phyloP scores from a whole-genome alignment of 345 rosid species.

The Lepidium sativum region DNA sequence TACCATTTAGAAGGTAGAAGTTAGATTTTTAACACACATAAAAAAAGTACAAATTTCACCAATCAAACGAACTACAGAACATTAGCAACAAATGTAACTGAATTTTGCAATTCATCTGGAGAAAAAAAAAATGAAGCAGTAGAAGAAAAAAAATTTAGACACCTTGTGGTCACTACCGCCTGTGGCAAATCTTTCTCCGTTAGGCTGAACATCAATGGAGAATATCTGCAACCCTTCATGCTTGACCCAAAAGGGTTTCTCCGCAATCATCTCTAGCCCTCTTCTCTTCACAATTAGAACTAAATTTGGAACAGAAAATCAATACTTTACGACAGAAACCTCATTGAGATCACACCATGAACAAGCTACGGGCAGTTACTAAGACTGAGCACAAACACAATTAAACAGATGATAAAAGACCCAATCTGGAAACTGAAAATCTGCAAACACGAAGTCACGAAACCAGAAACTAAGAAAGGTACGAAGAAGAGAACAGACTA shows the following conservation, averaged over 20 bases:
- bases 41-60: neutral
- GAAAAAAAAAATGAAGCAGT: neutral
- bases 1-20: neutral
- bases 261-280: slow-evolving; percentile 62
- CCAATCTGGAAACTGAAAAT: neutral
- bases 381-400: neutral
- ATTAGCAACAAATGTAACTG: neutral
- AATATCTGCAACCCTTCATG: slow-evolving; percentile 98
- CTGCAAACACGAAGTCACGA: neutral
- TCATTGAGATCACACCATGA: neutral
- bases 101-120: neutral
- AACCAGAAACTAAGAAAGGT: slow-evolving; percentile 9
- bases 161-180: slow-evolving; percentile 99
- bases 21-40: neutral
- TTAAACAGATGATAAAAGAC: neutral
- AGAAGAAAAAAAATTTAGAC: neutral
- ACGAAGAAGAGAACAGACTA: neutral
- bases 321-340: neutral
- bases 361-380: neutral
- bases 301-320: neutral
- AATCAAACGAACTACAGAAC: neutral
- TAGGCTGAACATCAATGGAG: slow-evolving; percentile 96
- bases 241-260: slow-evolving; percentile 91
- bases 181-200: slow-evolving; percentile 90
- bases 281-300: neutral